Conservation (phyloP, 768 basidiomycete species). For the Panellus pusillus region DNA sequence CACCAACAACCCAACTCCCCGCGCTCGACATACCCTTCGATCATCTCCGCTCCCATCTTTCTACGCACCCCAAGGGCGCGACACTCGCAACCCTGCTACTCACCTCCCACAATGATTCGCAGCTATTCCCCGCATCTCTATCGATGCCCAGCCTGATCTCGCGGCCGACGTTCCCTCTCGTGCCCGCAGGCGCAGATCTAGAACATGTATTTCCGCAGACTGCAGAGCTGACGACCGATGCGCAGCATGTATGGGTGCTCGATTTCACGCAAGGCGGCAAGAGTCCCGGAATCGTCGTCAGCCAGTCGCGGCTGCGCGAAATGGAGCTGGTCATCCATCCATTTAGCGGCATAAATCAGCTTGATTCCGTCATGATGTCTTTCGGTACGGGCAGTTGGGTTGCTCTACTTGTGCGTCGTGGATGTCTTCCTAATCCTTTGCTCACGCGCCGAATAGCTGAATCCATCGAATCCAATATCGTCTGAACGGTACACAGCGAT, state of each 20-base stretch:
- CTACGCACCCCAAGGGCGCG: constrained; percentile 43
- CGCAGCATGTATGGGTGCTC: constrained; percentile 59
- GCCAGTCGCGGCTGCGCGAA: constrained; percentile 70
- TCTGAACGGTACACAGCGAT: constrained; percentile 66
- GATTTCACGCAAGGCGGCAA: constrained; percentile 66
- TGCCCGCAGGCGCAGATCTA: constrained; percentile 42
- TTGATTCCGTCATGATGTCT: constrained; percentile 42
- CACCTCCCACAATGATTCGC: constrained; percentile 32
- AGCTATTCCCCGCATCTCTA: constrained; percentile 43
- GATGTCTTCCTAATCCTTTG: background rate
- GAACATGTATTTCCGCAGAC: constrained; percentile 53
- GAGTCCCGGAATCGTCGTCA: constrained; percentile 63
- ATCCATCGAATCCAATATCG: constrained; percentile 44
- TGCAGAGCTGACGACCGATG: constrained; percentile 29
- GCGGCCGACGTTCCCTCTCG: constrained; percentile 57
- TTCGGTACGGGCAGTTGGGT: constrained; percentile 63
- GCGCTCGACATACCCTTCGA: constrained; percentile 53
- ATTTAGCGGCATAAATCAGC: constrained; percentile 46
- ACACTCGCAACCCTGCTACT: constrained; percentile 58
- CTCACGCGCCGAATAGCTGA: constrained; percentile 45
- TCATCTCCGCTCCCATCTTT: constrained; percentile 48
- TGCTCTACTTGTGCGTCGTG: constrained; percentile 55
- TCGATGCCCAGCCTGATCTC: constrained; percentile 45
- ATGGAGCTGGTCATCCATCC: constrained; percentile 66
- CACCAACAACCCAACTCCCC: constrained; percentile 28